Evolutionary conservation across 495 filamentous ascomycete genomes (phyloP).

Genomic region (Hyphodiscus hymeniophilus): DNA sequence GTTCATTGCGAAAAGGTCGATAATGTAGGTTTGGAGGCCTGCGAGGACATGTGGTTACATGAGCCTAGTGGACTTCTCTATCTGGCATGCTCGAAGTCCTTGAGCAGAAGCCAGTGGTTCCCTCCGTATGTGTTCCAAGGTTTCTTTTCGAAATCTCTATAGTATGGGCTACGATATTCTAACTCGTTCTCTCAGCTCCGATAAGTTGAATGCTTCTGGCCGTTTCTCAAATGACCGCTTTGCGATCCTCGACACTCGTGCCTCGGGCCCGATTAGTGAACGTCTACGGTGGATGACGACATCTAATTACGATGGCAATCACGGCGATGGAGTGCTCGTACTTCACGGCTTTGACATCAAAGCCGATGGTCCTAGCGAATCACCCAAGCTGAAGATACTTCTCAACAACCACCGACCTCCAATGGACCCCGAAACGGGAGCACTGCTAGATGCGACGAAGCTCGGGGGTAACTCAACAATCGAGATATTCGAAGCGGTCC

Average conservation of each 20-base stretch:
- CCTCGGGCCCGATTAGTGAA: constrained; percentile 17
- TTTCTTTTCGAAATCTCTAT: background rate
- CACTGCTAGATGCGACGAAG: constrained; percentile 21
- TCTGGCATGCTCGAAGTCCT: constrained; percentile 28
- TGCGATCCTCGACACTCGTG: constrained; percentile 28
- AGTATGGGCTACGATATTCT: background rate
- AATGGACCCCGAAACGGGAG: constrained; percentile 25
- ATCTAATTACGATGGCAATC: constrained; percentile 21
- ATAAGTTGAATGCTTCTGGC: constrained; percentile 16
- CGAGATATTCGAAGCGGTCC: constrained; percentile 25
- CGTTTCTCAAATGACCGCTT: constrained; percentile 22
- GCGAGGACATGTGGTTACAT: constrained; percentile 35
- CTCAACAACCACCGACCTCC: constrained; percentile 34
- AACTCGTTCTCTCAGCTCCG: constrained; percentile 5
- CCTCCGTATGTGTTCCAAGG: constrained; percentile 16
- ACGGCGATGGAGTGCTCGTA: constrained; percentile 24
- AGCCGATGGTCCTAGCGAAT: constrained; percentile 6
- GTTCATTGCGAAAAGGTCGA: constrained; percentile 26
- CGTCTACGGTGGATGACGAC: constrained; percentile 20
- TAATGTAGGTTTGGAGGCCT: constrained; percentile 29
- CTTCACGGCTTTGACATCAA: constrained; percentile 28
- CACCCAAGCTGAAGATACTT: constrained; percentile 26
- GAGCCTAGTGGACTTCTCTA: constrained; percentile 27
- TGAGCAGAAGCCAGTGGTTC: constrained; percentile 20
- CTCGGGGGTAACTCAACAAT: constrained; percentile 33